These are phyloP conservation scores for Nannochloris sp. DNA, from an alignment of 139 green algal species.

Conservation along the genomic window DNA sequence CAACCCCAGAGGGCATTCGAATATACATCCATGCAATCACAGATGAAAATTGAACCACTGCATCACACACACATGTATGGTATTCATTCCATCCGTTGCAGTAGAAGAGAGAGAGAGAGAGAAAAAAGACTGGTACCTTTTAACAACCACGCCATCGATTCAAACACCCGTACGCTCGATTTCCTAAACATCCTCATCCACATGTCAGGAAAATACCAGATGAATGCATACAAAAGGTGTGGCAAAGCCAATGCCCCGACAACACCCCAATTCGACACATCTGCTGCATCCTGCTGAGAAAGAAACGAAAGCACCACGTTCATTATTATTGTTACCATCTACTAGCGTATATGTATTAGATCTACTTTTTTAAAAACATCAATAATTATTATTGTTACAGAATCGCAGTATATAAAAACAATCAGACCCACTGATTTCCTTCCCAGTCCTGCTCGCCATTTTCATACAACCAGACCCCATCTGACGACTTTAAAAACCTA, in stretches of 20 bases:
- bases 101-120: too few relatives aligned
- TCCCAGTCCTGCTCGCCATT: slow-evolving; percentile 30
- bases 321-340: neutral
- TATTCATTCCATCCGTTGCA: too few relatives aligned
- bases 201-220: slow-evolving; percentile 44
- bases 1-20: slow-evolving; percentile 24
- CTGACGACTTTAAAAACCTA: slow-evolving; percentile 17
- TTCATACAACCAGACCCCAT: slow-evolving; percentile 25
- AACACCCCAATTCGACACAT: slow-evolving; percentile 10
- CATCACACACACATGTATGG: neutral
- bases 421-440: neutral
- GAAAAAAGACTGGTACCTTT: slow-evolving; percentile 36
- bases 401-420: too few relatives aligned
- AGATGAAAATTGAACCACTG: slow-evolving; percentile 23
- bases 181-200: slow-evolving; percentile 44
- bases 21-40: slow-evolving; percentile 38
- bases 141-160: slow-evolving; percentile 28
- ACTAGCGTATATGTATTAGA: too few relatives aligned
- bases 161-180: slow-evolving; percentile 37
- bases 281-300: neutral
- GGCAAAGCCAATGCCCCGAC: slow-evolving; percentile 34
- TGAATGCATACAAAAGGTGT: slow-evolving; percentile 59
- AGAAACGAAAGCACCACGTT: neutral
- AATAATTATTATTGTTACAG: too few relatives aligned
- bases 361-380: too few relatives aligned